Percentiles rank a stretch among this genome's conserved stretches.
phyloP scores from a whole-genome alignment of 2,329 filamentous ascomycete species.

The Pezicula radicicola region DNA sequence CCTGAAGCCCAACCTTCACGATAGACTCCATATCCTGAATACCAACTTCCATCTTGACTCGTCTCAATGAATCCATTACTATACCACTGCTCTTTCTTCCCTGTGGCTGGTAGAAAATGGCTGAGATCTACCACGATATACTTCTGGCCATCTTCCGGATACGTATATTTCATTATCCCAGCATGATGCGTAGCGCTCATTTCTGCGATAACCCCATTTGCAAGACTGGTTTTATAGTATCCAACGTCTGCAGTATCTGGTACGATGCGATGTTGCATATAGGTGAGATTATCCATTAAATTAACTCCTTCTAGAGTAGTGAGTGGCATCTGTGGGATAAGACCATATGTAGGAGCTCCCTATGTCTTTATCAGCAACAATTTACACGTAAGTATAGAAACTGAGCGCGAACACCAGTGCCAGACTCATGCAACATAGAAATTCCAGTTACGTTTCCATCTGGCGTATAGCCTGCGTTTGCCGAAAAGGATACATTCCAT shows the following conservation, averaged over 20 bases:
- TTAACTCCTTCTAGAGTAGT: slow-evolving; percentile 36
- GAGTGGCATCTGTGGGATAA: slow-evolving; percentile 47
- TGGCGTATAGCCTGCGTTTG: slow-evolving; percentile 38
- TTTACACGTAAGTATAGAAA: no score
- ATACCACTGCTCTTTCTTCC: slow-evolving; percentile 38
- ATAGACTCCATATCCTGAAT: slow-evolving; percentile 45
- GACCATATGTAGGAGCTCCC: slow-evolving; percentile 56
- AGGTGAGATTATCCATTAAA: slow-evolving; percentile 44
- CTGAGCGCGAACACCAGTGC: slow-evolving; percentile 38
- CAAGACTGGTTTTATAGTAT: slow-evolving; percentile 48
- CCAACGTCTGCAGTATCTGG: slow-evolving; percentile 46
- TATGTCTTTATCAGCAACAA: no score
- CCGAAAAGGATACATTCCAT: slow-evolving; percentile 1
- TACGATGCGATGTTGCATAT: slow-evolving; percentile 39
- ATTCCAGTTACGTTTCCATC: slow-evolving; percentile 45
- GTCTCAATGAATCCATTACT: slow-evolving; percentile 36
- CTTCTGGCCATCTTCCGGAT: slow-evolving; percentile 30
- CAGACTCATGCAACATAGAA: slow-evolving; percentile 52
- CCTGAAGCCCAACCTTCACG: slow-evolving; percentile 42
- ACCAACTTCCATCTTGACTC: slow-evolving; percentile 34
- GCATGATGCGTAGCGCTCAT: slow-evolving; percentile 45
- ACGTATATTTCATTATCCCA: slow-evolving; percentile 50
- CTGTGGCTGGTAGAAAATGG: slow-evolving; percentile 40
- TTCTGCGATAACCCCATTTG: slow-evolving; percentile 46
- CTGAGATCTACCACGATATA: slow-evolving; percentile 44